phyloP scores from a whole-genome alignment of 2,329 filamentous ascomycete species.

The Hymenoscyphus albidus region DNA sequence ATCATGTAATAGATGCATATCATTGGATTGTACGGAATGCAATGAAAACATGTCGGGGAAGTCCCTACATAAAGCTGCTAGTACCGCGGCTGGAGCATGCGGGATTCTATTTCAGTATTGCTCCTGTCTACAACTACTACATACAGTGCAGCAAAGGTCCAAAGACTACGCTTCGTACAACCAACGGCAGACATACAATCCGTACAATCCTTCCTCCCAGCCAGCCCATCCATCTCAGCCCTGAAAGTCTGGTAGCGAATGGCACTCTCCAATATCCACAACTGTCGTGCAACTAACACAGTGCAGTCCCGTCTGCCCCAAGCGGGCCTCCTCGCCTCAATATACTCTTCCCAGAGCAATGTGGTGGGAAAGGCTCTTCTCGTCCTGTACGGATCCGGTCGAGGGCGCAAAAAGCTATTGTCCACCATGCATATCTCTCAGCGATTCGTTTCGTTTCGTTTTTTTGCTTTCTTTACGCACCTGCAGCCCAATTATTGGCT shows the following conservation, averaged over 20 bases:
- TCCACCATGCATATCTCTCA: neutral
- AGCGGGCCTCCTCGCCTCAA: neutral
- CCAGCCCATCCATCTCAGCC: too few relatives aligned
- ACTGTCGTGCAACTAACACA: conserved; percentile 7
- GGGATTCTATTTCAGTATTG: neutral
- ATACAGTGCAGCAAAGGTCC: neutral
- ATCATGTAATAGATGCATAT: neutral
- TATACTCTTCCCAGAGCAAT: neutral
- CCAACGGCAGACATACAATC: neutral
- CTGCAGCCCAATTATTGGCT: conserved; percentile 3
- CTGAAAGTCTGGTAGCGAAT: too few relatives aligned
- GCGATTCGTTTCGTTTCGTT: neutral
- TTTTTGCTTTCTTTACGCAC: too few relatives aligned
- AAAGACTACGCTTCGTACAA: neutral
- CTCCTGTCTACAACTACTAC: neutral
- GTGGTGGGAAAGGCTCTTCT: neutral
- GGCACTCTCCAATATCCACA: neutral
- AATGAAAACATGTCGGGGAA: neutral
- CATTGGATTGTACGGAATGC: neutral
- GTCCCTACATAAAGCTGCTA: neutral
- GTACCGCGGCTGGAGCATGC: neutral
- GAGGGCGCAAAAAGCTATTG: conserved; percentile 2
- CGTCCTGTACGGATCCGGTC: neutral
- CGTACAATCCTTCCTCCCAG: too few relatives aligned
- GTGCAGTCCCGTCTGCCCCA: neutral